phyloP scores from a whole-genome alignment of 306 rosid genomes.

The Macrotyloma uniflorum region DNA sequence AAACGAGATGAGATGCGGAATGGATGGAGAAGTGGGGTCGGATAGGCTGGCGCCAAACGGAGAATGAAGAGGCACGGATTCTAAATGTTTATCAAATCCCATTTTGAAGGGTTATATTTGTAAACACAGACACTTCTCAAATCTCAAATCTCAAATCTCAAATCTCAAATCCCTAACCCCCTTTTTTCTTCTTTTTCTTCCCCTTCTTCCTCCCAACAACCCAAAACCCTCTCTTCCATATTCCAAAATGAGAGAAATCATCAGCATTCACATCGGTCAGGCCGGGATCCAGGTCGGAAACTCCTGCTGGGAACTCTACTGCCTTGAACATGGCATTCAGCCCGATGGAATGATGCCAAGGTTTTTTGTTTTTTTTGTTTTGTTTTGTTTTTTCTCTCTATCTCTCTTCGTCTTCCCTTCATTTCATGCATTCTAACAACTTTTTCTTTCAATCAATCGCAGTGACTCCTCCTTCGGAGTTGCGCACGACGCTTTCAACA shows the following conservation, averaged over 20 bases:
- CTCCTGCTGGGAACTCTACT: slow-evolving; percentile 99
- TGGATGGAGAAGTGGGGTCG: slow-evolving; percentile 6
- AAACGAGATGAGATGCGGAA: neutral
- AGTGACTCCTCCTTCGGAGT: slow-evolving; percentile 66
- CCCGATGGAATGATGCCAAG: slow-evolving; percentile 96
- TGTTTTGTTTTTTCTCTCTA: too few species aligned
- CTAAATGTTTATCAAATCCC: slow-evolving; percentile 39
- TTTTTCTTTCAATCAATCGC: neutral
- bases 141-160: too few species aligned
- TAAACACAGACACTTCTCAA: neutral
- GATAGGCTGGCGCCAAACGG: slow-evolving; percentile 40
- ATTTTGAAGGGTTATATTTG: neutral
- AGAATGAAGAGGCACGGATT: slow-evolving; percentile 16
- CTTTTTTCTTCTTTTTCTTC: too few species aligned
- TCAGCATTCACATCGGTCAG: slow-evolving; percentile 96
- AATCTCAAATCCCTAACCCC: too few species aligned
- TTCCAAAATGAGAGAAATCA: slow-evolving; percentile 78
- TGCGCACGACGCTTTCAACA: slow-evolving; percentile 92
- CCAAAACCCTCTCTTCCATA: neutral
- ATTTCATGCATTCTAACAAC: neutral
- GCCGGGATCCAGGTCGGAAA: slow-evolving; percentile 98
- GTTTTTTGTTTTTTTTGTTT: too few species aligned
- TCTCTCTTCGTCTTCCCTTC: neutral
- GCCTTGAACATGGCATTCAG: slow-evolving; percentile 96
- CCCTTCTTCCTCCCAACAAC: neutral